Conservation (phyloP, 352 stramenopile species). For the Phytophthora multivora region DNA sequence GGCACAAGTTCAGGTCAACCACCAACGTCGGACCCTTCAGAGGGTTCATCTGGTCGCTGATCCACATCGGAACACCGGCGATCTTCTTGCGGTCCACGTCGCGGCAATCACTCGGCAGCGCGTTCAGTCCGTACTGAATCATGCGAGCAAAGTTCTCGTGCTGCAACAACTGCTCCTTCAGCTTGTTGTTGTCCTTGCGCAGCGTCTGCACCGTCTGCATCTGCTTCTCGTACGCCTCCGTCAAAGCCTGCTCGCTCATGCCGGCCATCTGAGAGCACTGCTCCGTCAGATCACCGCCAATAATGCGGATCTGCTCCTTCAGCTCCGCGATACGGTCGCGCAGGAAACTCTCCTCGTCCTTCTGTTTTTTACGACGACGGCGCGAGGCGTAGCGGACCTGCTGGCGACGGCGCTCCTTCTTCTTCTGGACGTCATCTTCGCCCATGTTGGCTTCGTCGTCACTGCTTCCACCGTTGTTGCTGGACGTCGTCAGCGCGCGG, state of each 20-base stretch:
- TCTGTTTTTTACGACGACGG: slow-evolving; percentile 83
- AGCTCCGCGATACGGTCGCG: slow-evolving; percentile 82
- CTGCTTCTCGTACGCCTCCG: slow-evolving; percentile 84
- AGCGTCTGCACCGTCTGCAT: slow-evolving; percentile 81
- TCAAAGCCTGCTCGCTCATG: slow-evolving; percentile 82
- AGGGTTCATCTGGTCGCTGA: slow-evolving; percentile 82
- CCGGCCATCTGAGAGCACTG: slow-evolving; percentile 82
- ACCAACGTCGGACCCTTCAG: slow-evolving; percentile 77
- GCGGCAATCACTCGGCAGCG: slow-evolving; percentile 73
- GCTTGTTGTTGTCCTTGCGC: slow-evolving; percentile 85
- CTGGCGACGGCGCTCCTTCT: slow-evolving; percentile 80
- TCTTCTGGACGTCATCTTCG: slow-evolving; percentile 71
- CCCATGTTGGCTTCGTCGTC: slow-evolving; percentile 55
- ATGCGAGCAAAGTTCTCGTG: slow-evolving; percentile 87
- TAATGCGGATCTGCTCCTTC: slow-evolving; percentile 87
- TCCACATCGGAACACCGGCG: slow-evolving; percentile 71
- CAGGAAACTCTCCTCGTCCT: slow-evolving; percentile 84
- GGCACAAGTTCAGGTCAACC: slow-evolving; percentile 76
- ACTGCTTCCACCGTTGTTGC: slow-evolving; percentile 56
- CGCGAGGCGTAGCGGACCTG: slow-evolving; percentile 83
- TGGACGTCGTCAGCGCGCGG: slow-evolving; percentile 50
- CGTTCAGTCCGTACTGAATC: slow-evolving; percentile 85
- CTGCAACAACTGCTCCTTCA: slow-evolving; percentile 81
- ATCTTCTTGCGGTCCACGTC: slow-evolving; percentile 85
- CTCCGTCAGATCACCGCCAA: slow-evolving; percentile 74